A percentile compares a stretch with the other conserved stretches of the same genome.
phyloP scores from a whole-genome alignment of 306 rosid genomes.

The Arachis hypogaea region DNA sequence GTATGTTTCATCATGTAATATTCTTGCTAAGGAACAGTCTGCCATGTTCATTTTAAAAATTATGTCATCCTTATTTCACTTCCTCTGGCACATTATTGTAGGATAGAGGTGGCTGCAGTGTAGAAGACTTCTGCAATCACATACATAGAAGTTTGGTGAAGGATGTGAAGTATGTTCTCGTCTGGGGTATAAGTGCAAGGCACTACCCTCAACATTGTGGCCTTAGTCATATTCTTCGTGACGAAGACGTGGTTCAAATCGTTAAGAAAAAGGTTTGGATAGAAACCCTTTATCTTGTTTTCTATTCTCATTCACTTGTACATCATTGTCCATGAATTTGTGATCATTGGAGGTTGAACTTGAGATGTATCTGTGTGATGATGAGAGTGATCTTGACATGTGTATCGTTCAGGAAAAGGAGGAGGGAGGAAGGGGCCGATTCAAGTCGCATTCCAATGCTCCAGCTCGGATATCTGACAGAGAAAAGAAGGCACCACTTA shows the following conservation, averaged over 20 bases:
- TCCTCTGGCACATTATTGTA: conserved; percentile 45
- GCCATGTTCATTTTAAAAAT: conserved; percentile 2
- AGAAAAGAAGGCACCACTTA: conserved; percentile 97
- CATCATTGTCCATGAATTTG: neutral
- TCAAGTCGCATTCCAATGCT: conserved; percentile 87
- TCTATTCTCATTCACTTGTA: conserved; percentile 3
- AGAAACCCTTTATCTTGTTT: conserved; percentile 17
- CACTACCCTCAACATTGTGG: conserved; percentile 99
- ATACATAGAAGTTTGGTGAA: conserved; percentile 93
- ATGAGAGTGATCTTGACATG: conserved; percentile 28
- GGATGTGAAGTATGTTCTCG: conserved; percentile 98
- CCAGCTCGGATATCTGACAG: conserved; percentile 96
- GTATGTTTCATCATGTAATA: conserved; percentile 56
- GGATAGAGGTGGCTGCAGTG: conserved; percentile 99
- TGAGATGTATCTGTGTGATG: neutral
- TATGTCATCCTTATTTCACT: conserved; percentile 27
- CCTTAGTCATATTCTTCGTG: conserved; percentile 72
- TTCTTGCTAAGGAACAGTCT: conserved; percentile 14
- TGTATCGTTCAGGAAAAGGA: conserved; percentile 72
- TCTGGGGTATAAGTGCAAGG: conserved; percentile 94
- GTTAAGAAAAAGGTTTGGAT: conserved; percentile 93
- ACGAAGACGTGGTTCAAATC: conserved; percentile 96
- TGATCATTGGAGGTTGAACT: too few relatives aligned
- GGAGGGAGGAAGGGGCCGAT: conserved; percentile 94
- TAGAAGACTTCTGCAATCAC: conserved; percentile 97